Base-by-base conservation (phyloP, 169 alveolate genomes). In the Besnoitia besnoiti region DNA sequence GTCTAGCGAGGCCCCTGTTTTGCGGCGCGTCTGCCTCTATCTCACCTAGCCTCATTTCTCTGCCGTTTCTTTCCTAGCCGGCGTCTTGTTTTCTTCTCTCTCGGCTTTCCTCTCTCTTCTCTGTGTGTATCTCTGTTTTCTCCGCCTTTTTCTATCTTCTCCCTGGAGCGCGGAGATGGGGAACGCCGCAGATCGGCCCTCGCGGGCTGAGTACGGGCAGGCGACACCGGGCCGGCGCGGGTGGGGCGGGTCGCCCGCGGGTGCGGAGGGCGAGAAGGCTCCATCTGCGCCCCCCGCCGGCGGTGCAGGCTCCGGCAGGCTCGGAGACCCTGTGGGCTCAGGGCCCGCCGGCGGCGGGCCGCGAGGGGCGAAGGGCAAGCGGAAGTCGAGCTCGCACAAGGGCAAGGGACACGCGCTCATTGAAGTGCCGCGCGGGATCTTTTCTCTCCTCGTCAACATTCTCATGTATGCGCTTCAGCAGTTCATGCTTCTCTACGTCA, bases 381-480 rank as follows among this genome's bases (percentile, higher is more conserved):
- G 80, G 80, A 67, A 67, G 19, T n/a, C 80, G 80, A n/a, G n/a
- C n/a, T n/a, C n/a, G n/a, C n/a, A n/a, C n/a, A n/a, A n/a, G n/a
- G 33, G 67, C 33, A 55, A 55, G 12, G 67, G 12, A 5, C 67
- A 55, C 12, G 27, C 67, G 3, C 67, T 55, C 46, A 35, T 35
- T 33, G 80, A 67, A 42, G 80, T 67, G 14, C 80, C 80, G 19
- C 80, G 80, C 39, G 80, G 80, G 21, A 30, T 67, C 42, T 35
- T 67, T n/a, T 67, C 80, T 5, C 80, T 67, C 42, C 80, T 67
- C 21, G 80, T 67, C 7, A 67, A 67, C 80, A 67, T 67, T n/a
- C 80, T 67, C 42, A 67, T 67, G 80, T 67, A 33, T n/a, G n/a
- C 80, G 24, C 80, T 67, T n/a, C 80, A 67, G 44, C 80, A 67